phyloP scores from a whole-genome alignment of 441 rosid genomes.

The Corymbia calophylla region DNA sequence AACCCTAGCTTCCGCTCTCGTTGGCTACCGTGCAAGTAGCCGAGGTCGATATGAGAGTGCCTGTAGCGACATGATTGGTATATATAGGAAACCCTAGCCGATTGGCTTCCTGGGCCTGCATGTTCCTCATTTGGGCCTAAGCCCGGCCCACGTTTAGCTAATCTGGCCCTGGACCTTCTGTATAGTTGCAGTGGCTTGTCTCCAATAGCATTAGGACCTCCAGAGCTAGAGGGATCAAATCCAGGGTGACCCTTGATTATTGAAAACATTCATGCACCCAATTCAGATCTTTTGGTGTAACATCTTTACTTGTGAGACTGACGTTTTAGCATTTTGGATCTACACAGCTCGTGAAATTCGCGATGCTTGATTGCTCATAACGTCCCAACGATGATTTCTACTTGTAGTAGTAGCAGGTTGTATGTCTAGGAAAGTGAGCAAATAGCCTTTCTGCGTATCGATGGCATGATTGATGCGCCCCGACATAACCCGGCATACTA shows the following conservation, averaged over 20 bases:
- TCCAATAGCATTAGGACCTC: not conserved
- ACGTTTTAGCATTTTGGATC: not conserved
- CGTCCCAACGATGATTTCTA: not conserved
- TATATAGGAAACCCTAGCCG: not conserved
- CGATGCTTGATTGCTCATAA: not conserved
- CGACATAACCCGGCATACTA: not conserved
- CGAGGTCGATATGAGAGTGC: not conserved
- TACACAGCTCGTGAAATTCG: not conserved
- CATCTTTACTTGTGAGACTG: not conserved
- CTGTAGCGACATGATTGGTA: not conserved
- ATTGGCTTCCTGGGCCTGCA: not conserved
- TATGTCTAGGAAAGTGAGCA: not conserved
- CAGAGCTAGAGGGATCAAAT: not conserved
- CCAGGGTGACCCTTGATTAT: not conserved
- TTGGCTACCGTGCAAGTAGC: not conserved
- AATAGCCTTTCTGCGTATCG: not conserved
- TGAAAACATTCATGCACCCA: not conserved
- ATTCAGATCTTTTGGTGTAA: not conserved
- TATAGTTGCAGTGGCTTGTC: not conserved
- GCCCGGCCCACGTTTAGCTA: not conserved
- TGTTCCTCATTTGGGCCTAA: not conserved
- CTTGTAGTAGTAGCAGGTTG: not conserved
- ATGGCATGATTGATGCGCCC: not conserved
- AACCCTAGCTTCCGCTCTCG: not conserved
- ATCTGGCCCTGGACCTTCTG: not conserved